These are phyloP conservation scores for Sordariomycetes sp. DNA, from an alignment of 2,329 filamentous ascomycete species.

Conservation along the genomic window DNA sequence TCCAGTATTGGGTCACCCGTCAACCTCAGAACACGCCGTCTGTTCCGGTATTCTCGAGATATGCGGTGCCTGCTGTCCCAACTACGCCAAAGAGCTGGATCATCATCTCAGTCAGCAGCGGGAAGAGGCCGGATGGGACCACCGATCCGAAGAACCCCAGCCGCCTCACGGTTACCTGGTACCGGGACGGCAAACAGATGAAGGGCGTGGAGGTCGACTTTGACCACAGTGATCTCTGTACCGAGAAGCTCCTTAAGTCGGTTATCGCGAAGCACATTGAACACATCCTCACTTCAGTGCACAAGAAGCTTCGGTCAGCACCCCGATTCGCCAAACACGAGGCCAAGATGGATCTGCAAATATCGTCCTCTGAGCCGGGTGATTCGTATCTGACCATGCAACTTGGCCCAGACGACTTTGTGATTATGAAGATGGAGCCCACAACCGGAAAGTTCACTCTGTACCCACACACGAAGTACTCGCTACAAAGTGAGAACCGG, in stretches of 20 bases:
- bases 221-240: slow-evolving; percentile 53
- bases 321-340: slow-evolving; percentile 48
- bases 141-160: slow-evolving; percentile 33
- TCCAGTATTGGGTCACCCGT: slow-evolving; percentile 80
- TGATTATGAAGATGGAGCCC: slow-evolving; percentile 52
- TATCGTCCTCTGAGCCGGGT: slow-evolving; percentile 48
- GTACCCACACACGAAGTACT: slow-evolving; percentile 46
- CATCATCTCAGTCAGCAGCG: slow-evolving; percentile 68
- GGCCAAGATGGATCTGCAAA: slow-evolving; percentile 41
- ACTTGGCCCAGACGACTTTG: slow-evolving; percentile 21
- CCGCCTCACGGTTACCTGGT: slow-evolving; percentile 60
- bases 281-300: slow-evolving; percentile 55
- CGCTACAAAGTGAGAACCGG: slow-evolving; percentile 44
- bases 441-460: slow-evolving; percentile 66
- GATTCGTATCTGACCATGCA: slow-evolving; percentile 57
- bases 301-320: slow-evolving; percentile 42
- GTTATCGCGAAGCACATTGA: slow-evolving; percentile 66
- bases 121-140: slow-evolving; percentile 28
- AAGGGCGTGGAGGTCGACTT: slow-evolving; percentile 54
- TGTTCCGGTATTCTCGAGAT: slow-evolving; percentile 16
- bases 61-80: slow-evolving; percentile 8
- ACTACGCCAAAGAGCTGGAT: slow-evolving; percentile 75
- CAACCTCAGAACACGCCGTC: slow-evolving; percentile 8
- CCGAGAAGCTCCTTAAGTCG: slow-evolving; percentile 59
- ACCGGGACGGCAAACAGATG: slow-evolving; percentile 67